Conservation (phyloP, 306 rosid genomes). For the Medicago lupulina region DNA sequence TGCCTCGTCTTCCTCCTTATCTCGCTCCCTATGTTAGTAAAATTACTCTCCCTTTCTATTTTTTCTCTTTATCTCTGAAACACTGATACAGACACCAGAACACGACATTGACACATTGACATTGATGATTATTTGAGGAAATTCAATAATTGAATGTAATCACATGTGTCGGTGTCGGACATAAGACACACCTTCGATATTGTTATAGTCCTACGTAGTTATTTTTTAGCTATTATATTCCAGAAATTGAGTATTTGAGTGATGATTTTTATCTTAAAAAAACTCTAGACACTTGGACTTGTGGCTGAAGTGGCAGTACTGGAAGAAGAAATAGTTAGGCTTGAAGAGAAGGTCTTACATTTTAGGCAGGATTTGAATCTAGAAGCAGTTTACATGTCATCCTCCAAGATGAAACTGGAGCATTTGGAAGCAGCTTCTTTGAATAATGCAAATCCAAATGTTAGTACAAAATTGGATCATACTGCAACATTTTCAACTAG, state of each 20-base stretch:
- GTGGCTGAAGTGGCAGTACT: conserved; percentile 94
- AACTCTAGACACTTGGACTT: conserved; percentile 72
- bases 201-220: not conserved
- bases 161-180: not conserved
- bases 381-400: conserved; percentile 78
- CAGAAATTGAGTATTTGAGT: conserved; percentile 30
- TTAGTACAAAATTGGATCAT: conserved; percentile 44
- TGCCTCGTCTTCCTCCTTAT: conserved; percentile 95
- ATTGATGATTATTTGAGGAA: not conserved
- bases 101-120: not conserved
- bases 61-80: not conserved
- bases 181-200: not conserved
- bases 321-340: conserved; percentile 94
- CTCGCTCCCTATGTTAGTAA: conserved; percentile 81
- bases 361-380: conserved; percentile 79
- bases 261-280: conserved; percentile 16
- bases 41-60: conserved; percentile 11
- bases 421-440: conserved; percentile 42
- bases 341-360: conserved; percentile 81
- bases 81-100: not conserved
- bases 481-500: conserved; percentile 39
- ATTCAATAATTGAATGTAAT: not conserved
- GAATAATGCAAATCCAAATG: conserved; percentile 36
- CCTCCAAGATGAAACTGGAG: conserved; percentile 65
- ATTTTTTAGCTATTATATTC: not conserved